Conservation (phyloP, 345 rosid species). For the Citrus glauca region DNA sequence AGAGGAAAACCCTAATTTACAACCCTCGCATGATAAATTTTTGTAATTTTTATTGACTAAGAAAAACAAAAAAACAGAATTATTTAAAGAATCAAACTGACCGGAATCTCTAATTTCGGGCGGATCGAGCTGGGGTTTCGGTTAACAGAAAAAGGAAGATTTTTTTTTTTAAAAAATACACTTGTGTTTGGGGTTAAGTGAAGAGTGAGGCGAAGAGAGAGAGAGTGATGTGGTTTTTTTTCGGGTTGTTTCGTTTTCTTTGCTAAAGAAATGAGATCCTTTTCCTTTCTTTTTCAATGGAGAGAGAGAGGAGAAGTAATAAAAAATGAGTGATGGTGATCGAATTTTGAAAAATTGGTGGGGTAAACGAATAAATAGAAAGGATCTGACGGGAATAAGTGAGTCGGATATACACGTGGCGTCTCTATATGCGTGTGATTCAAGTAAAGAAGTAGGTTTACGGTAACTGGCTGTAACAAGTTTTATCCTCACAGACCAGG, state of each 20-base stretch:
- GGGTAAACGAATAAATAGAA: constrained; percentile 14
- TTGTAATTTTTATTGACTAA: not conserved
- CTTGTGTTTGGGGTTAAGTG: not conserved
- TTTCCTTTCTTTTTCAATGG: too few relatives aligned
- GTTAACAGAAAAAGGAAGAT: constrained; percentile 28
- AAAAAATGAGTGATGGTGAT: constrained; percentile 23
- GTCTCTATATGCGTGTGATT: not conserved
- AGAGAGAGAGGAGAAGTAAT: constrained; percentile 1
- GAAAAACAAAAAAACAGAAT: not conserved
- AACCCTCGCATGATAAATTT: not conserved
- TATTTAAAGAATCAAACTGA: constrained; percentile 26
- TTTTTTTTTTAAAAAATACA: too few relatives aligned
- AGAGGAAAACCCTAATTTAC: constrained; percentile 11
- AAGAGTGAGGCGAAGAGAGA: constrained; percentile 19
- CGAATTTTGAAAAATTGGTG: constrained; percentile 14
- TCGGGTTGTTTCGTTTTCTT: constrained; percentile 12
- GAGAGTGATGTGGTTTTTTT: not conserved
- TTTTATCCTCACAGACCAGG: not conserved
- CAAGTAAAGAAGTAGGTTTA: not conserved
- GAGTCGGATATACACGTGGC: constrained; percentile 23
- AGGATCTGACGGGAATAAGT: constrained; percentile 25
- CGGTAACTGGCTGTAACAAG: not conserved
- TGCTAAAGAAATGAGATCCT: constrained; percentile 9
- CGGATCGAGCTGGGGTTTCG: constrained; percentile 78
- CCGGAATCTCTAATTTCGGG: constrained; percentile 49